phyloP scores from a whole-genome alignment of 2,329 filamentous ascomycete species.

The Pleoardoris graminearum region DNA sequence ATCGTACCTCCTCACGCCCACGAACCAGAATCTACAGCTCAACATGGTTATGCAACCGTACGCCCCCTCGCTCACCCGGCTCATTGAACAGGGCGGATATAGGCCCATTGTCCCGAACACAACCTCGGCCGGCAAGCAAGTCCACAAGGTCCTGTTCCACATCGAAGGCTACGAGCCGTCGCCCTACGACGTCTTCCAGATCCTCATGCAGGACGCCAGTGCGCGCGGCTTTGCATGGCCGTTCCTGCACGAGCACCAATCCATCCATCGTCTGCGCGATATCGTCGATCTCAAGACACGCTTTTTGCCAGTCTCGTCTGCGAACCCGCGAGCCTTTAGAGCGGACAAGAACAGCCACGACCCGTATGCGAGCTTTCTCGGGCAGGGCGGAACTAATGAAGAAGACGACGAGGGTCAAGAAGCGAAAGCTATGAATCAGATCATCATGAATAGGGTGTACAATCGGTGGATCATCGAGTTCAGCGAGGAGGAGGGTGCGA shows the following conservation, averaged over 20 bases:
- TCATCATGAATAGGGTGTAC: conserved; percentile 43
- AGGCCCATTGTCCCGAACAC: conserved; percentile 30
- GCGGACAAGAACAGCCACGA: conserved; percentile 4
- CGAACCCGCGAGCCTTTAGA: conserved; percentile 26
- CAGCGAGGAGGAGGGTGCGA: conserved; percentile 57
- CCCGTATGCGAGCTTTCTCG: conserved; percentile 19
- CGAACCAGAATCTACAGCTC: conserved; percentile 25
- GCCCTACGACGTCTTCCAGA: conserved; percentile 31
- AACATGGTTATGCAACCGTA: conserved; percentile 41
- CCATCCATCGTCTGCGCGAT: conserved; percentile 35
- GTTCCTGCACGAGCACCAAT: conserved; percentile 27
- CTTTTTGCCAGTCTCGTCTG: conserved; percentile 20
- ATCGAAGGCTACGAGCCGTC: conserved; percentile 43
- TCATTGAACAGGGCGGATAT: conserved; percentile 40
- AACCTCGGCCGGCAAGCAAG: conserved; percentile 17
- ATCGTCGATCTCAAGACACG: conserved; percentile 29
- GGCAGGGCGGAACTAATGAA: conserved; percentile 1
- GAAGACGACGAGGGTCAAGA: background rate
- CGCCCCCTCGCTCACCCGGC: conserved; percentile 47
- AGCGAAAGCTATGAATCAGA: conserved; percentile 25
- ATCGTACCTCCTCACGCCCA: conserved; percentile 54
- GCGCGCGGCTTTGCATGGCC: conserved; percentile 40
- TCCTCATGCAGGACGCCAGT: conserved; percentile 36
- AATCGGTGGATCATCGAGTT: conserved; percentile 61
- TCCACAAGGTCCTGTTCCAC: conserved; percentile 40